phyloP scores from a whole-genome alignment of 352 stramenopile genomes.

The Peronospora tabacina region DNA sequence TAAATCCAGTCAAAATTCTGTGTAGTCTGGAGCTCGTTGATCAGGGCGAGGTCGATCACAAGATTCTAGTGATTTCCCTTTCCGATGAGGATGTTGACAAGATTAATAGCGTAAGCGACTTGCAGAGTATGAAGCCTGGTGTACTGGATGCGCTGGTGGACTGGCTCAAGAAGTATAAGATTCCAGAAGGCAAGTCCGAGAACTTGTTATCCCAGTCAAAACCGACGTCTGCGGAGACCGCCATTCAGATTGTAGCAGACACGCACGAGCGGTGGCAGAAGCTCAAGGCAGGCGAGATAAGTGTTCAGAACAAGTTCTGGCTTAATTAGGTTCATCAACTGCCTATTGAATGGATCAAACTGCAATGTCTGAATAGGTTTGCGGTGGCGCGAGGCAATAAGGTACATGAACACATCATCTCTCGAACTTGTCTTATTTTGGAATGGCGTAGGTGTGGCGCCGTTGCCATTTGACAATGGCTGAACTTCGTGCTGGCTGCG shows the following conservation, averaged over 20 bases:
- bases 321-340: conserved; percentile 29
- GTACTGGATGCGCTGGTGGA: conserved; percentile 86
- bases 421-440: too few relatives aligned
- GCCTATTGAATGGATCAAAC: conserved; percentile 19
- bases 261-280: conserved; percentile 71
- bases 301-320: conserved; percentile 59
- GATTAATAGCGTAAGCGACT: conserved; percentile 87
- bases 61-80: conserved; percentile 93
- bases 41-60: conserved; percentile 98
- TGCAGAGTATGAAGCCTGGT: conserved; percentile 89
- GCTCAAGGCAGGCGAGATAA: conserved; percentile 51
- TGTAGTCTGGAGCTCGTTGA: conserved; percentile 96
- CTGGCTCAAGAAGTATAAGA: conserved; percentile 99
- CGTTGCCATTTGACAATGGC: conserved; percentile 25
- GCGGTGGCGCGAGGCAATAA: neutral
- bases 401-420: too few relatives aligned
- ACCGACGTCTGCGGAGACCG: conserved; percentile 42
- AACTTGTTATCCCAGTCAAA: conserved; percentile 88
- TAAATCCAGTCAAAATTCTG: conserved; percentile 96
- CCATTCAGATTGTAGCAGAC: conserved; percentile 54
- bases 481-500: conserved; percentile 21
- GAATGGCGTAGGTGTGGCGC: conserved; percentile 21
- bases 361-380: conserved; percentile 23
- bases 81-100: conserved; percentile 76
- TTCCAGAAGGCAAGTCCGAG: conserved; percentile 93